Evolutionary conservation across 169 alveolate genomes (phyloP).

Genomic region (Eimeria necatrix): DNA sequence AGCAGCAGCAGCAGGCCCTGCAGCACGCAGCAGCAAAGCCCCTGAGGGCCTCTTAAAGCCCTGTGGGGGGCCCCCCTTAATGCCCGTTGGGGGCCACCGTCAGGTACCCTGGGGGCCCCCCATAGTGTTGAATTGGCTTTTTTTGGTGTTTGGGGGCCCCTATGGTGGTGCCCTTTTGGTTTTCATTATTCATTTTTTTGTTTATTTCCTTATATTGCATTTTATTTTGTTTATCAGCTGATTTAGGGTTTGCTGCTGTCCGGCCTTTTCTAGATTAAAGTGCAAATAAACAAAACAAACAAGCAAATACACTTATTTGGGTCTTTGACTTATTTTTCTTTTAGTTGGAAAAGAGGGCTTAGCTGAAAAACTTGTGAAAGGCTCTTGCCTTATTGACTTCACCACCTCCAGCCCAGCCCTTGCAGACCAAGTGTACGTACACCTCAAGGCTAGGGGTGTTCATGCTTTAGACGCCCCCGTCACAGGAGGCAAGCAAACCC

Average conservation of each 20-base stretch:
- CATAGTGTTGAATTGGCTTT: no score
- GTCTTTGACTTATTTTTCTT: not conserved
- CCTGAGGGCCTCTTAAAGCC: constrained; percentile 28
- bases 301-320: not conserved
- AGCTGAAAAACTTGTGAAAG: constrained; percentile 84
- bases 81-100: no score
- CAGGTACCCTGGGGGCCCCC: no score
- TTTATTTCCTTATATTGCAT: not conserved
- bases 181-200: not conserved
- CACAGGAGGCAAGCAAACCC: constrained; percentile 91
- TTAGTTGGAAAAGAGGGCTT: constrained; percentile 85
- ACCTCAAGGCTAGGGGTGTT: constrained; percentile 80
- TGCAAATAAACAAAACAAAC: not conserved
- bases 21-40: constrained; percentile 1
- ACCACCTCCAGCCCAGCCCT: constrained; percentile 90
- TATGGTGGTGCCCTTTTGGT: not conserved
- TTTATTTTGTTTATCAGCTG: not conserved
- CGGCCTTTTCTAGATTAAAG: not conserved
- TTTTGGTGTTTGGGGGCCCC: not conserved
- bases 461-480: constrained; percentile 91
- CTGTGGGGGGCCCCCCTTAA: no score
- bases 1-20: not conserved
- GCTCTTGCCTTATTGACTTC: constrained; percentile 89
- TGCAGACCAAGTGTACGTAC: constrained; percentile 85
- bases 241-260: not conserved